Evolutionary conservation across 345 rosid species (phyloP).

Genomic region (Brassica incana): DNA sequence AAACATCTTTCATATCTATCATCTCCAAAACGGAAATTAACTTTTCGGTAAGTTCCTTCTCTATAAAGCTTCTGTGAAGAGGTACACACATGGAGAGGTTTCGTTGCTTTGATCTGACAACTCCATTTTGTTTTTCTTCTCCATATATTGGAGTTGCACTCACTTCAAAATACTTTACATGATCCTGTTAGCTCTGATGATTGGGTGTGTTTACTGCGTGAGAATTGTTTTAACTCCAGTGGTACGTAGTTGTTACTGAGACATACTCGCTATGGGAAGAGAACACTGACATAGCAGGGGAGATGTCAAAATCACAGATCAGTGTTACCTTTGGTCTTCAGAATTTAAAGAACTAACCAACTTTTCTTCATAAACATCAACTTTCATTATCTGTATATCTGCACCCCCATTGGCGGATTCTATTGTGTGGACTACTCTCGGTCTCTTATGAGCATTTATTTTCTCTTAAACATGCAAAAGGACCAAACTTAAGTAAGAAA

Average conservation of each 20-base stretch:
- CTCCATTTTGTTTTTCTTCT: constrained; percentile 41
- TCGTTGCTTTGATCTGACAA: constrained; percentile 20
- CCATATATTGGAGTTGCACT: constrained; percentile 78
- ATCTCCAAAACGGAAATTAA: constrained; percentile 64
- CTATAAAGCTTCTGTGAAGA: constrained; percentile 80
- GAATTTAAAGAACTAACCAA: constrained; percentile 76
- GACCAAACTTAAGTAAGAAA: neutral
- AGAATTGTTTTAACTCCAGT: constrained; percentile 62
- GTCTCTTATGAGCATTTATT: constrained; percentile 59
- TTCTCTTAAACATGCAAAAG: neutral
- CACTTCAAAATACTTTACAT: constrained; percentile 89
- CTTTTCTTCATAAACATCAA: constrained; percentile 86
- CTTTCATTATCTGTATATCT: constrained; percentile 84
- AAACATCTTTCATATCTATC: constrained; percentile 68
- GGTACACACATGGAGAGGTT: constrained; percentile 58
- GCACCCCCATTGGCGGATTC: constrained; percentile 79
- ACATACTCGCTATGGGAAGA: constrained; percentile 11
- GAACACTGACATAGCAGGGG: neutral
- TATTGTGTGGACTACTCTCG: constrained; percentile 80
- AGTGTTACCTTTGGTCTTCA: constrained; percentile 53
- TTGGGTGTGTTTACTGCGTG: constrained; percentile 63
- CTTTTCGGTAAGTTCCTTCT: constrained; percentile 72
- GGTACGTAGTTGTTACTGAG: constrained; percentile 53
- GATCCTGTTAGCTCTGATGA: constrained; percentile 82
- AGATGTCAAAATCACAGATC: neutral